Evolutionary conservation across 305 asterid genomes (phyloP).

Genomic region (Euphrasia arctica): DNA sequence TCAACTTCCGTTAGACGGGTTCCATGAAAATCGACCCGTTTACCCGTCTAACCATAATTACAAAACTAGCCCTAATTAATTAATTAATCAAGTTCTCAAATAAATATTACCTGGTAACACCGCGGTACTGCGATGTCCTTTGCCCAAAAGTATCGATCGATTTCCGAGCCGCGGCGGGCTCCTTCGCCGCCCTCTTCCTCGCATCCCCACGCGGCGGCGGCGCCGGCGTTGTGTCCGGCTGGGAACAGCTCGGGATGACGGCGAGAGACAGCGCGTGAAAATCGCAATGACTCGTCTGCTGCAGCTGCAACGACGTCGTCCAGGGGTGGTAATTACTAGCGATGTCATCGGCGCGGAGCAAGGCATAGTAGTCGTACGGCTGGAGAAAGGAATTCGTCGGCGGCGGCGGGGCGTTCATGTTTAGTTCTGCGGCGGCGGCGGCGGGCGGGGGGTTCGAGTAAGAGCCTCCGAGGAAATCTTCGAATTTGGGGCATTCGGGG

Average conservation of each 20-base stretch:
- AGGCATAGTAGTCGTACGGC: conserved; percentile 29
- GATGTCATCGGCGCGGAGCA: conserved; percentile 14
- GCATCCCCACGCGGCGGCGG: conserved; percentile 27
- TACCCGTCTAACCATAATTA: neutral
- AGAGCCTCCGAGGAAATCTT: conserved; percentile 69
- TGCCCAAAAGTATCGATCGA: conserved; percentile 76
- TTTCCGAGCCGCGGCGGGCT: conserved; percentile 43
- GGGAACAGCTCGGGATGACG: conserved; percentile 33
- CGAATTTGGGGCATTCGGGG: conserved; percentile 53
- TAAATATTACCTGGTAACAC: conserved; percentile 61
- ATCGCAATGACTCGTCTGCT: conserved; percentile 23
- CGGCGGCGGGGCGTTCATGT: conserved; percentile 59
- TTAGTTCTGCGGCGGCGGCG: conserved; percentile 46
- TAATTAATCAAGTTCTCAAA: too few species aligned
- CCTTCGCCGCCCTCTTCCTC: conserved; percentile 42
- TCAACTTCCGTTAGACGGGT: too few species aligned
- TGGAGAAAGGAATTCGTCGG: conserved; percentile 30
- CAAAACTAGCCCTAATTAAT: neutral
- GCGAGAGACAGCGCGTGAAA: conserved; percentile 49
- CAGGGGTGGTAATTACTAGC: conserved; percentile 15
- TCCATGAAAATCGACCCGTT: too few species aligned
- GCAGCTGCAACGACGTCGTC: too few species aligned
- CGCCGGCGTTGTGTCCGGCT: conserved; percentile 23
- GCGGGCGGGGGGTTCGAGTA: conserved; percentile 46
- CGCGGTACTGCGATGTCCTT: conserved; percentile 80